Base-by-base conservation (phyloP, 306 rosid species). In the Gastrolobium villosum region DNA sequence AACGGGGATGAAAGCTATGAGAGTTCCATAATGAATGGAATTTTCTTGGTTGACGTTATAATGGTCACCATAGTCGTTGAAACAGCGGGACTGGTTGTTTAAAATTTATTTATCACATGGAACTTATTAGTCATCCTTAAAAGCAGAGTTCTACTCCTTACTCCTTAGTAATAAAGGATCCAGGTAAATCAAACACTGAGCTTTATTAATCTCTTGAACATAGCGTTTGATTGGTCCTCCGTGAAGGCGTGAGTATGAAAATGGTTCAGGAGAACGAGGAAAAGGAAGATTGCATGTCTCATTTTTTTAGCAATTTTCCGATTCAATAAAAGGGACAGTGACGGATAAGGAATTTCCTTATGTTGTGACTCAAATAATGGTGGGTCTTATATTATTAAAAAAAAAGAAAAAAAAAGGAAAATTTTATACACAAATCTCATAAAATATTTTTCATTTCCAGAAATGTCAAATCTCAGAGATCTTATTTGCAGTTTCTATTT, bases 11-110 rank as follows among this genome's bases (percentile, higher is more conserved):
- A 56, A 76, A 72, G 63, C 65, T 37, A 7, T 41, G 45, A 34
- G 45, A 34, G 56, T 72, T 50, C 71, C 50, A 57, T 74, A 54
- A 57, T 35, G 34, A 76, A 35, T 76, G 46, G 63, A 68, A 26
- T 26, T 15, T 31, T 59, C 66, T 75, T 11, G 78, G 20, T 70
- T 63, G 62, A 36, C 65, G 50, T 40, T 39, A 14, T 57, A 30
- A 57, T 72, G 65, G 14, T 56, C 30, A 6, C 20, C 5, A 4
- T 11, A 10, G 28, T 4, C 28, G 30, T 45, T 67, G 32, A 69
- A 78, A 57, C 62, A 4, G 44, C 7, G 59, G 43, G 43, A 11
- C 28, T 72, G 67, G 36, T 20, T 0, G 26, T 20, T 20, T 20
- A 20, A 20, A 20, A 20, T 20, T 20, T 20, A 1, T 20, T 20